phyloP scores from a whole-genome alignment of 371 early-diverging fungal species.

The Mortierella sp. region DNA sequence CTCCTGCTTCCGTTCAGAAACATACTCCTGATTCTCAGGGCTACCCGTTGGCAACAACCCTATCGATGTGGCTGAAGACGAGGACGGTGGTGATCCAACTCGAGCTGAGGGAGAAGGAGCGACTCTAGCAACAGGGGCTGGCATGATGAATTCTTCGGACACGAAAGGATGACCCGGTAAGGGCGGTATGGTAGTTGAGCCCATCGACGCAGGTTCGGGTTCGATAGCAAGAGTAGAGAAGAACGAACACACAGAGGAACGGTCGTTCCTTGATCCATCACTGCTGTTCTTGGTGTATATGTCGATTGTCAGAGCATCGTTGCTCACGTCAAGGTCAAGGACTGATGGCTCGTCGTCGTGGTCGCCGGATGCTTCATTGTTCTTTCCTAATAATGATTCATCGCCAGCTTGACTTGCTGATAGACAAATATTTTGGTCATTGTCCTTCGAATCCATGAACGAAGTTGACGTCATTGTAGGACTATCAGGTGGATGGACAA shows the following conservation, averaged over 20 bases:
- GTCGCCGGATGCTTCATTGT: neutral
- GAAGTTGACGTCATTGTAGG: conserved; percentile 7
- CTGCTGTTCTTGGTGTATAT: conserved; percentile 8
- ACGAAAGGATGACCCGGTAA: conserved; percentile 18
- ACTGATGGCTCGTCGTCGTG: conserved; percentile 41
- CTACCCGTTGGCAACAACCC: neutral
- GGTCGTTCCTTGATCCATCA: conserved; percentile 14
- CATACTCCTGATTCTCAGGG: neutral
- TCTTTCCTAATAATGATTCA: neutral
- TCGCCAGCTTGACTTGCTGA: conserved; percentile 2
- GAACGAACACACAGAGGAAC: conserved; percentile 45
- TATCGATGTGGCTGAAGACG: neutral
- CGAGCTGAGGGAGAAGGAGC: conserved; percentile 9
- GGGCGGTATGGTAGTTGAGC: neutral
- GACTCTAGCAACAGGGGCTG: conserved; percentile 35
- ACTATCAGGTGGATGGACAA: conserved; percentile 15
- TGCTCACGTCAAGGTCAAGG: conserved; percentile 12
- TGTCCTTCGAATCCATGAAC: neutral
- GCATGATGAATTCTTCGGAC: conserved; percentile 37
- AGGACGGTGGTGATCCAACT: neutral
- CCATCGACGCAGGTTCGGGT: conserved; percentile 21
- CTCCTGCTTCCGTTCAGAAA: conserved; percentile 27
- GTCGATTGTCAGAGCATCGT: conserved; percentile 20
- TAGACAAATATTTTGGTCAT: neutral
- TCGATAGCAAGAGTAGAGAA: conserved; percentile 36